Percentiles rank a stretch among this genome's conserved stretches.
Conservation (phyloP, 2,329 filamentous ascomycete species). For the Hypocreales sp. region DNA sequence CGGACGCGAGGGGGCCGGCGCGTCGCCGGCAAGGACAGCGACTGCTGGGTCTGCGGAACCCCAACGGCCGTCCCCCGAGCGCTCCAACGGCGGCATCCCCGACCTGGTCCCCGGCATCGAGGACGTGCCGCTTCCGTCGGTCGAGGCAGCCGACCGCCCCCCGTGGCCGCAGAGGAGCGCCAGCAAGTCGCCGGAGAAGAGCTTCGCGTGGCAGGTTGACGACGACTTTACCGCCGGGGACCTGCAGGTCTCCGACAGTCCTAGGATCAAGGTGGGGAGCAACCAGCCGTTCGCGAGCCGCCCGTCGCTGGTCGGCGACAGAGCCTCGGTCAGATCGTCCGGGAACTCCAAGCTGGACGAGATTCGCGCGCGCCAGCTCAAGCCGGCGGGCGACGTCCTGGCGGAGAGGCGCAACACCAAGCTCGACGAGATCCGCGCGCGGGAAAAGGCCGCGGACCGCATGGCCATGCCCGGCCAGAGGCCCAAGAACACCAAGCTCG, state of each 20-base stretch:
- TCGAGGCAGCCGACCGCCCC: constrained; percentile 9
- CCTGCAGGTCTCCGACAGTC: constrained; percentile 38
- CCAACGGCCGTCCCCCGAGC: no score
- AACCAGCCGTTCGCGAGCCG: constrained; percentile 20
- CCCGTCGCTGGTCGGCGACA: constrained; percentile 13
- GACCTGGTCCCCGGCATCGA: constrained; percentile 23
- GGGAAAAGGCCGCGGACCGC: constrained; percentile 16
- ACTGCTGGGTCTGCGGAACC: no score
- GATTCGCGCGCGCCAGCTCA: constrained; percentile 25
- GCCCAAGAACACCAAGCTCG: constrained; percentile 27
- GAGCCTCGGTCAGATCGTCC: constrained; percentile 13
- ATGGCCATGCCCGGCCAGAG: constrained; percentile 14
- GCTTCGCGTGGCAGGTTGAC: constrained; percentile 39
- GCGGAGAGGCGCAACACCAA: constrained; percentile 12
- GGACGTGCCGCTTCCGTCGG: constrained; percentile 17
- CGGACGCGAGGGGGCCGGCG: constrained; percentile 15
- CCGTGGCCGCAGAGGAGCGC: neutral
- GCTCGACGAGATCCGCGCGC: constrained; percentile 19
- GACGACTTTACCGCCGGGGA: constrained; percentile 42
- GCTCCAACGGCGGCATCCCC: no score
- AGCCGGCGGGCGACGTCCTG: constrained; percentile 12
- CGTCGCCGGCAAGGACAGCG: no score
- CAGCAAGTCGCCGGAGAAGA: constrained; percentile 29
- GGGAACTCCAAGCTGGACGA: constrained; percentile 28
- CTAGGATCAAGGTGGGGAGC: constrained; percentile 26